These are phyloP conservation scores for Wallacemonas sp. DNA, from an alignment of 208 protist genomes.

Conservation along the genomic window DNA sequence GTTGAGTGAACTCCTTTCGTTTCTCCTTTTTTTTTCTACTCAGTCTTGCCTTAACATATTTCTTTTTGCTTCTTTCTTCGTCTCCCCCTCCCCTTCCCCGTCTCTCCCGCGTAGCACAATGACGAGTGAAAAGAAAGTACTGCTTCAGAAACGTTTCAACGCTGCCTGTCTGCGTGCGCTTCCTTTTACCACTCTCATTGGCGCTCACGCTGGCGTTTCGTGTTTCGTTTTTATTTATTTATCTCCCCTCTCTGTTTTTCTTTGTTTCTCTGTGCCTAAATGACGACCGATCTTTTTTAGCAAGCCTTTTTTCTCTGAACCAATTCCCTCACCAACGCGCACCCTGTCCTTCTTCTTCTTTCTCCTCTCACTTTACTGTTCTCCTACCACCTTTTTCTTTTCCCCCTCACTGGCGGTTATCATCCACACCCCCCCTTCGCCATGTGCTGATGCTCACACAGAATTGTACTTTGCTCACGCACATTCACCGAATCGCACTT, in stretches of 20 bases:
- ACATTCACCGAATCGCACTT: slow-evolving; percentile 42
- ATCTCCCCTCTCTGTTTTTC: background rate
- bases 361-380: background rate
- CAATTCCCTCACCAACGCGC: too few relatives aligned
- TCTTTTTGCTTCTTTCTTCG: background rate
- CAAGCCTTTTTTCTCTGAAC: too few relatives aligned
- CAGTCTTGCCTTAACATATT: background rate
- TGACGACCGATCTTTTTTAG: background rate
- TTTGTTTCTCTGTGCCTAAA: background rate
- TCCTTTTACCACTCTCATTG: too few relatives aligned
- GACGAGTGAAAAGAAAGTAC: too few relatives aligned
- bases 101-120: too few relatives aligned
- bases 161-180: too few relatives aligned
- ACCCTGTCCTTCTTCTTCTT: background rate
- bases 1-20: slow-evolving; percentile 51
- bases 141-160: too few relatives aligned
- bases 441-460: slow-evolving; percentile 13
- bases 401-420: too few relatives aligned
- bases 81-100: slow-evolving; percentile 4
- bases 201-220: too few relatives aligned
- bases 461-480: slow-evolving; percentile 62
- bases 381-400: background rate
- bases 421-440: background rate
- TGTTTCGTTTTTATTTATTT: background rate
- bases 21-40: slow-evolving; percentile 12